These are phyloP conservation scores for Ophiosphaerella herpotricha DNA, from an alignment of 2,329 filamentous ascomycete genomes.

Conservation along the genomic window DNA sequence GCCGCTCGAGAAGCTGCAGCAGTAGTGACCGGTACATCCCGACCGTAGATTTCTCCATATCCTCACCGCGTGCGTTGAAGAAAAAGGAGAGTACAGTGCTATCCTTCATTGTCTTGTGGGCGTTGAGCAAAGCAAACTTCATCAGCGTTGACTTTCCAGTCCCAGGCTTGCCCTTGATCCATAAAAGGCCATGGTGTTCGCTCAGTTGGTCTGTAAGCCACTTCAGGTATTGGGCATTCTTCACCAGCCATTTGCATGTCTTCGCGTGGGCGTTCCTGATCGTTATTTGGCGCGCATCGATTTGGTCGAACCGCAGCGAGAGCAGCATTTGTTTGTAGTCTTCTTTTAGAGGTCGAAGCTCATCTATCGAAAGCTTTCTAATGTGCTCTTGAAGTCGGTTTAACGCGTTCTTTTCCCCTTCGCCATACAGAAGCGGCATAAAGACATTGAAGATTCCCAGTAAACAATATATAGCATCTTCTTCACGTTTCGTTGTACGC, in stretches of 20 bases:
- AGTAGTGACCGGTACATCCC: no score
- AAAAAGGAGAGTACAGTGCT: no score
- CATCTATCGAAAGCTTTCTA: not conserved
- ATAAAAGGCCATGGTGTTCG: no score
- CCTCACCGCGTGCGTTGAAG: no score
- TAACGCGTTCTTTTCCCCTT: not conserved
- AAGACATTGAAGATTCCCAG: not conserved
- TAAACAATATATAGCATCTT: not conserved
- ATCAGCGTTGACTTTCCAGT: no score
- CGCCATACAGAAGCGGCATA: not conserved
- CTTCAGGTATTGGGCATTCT: constrained; percentile 4
- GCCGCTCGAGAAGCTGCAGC: no score
- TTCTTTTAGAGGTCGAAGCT: not conserved
- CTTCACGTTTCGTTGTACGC: not conserved
- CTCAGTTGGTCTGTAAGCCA: no score
- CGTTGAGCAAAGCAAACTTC: no score
- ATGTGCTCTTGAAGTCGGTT: not conserved
- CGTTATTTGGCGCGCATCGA: constrained; percentile 41
- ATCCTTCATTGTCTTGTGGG: no score
- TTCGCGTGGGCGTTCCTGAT: constrained; percentile 45
- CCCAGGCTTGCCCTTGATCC: no score
- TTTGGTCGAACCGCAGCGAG: constrained; percentile 44
- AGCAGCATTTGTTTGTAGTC: constrained; percentile 6
- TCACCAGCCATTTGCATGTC: constrained; percentile 47
- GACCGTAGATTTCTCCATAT: no score